These are phyloP conservation scores for Brassica carinata DNA, from an alignment of 345 rosid species.

Conservation along the genomic window DNA sequence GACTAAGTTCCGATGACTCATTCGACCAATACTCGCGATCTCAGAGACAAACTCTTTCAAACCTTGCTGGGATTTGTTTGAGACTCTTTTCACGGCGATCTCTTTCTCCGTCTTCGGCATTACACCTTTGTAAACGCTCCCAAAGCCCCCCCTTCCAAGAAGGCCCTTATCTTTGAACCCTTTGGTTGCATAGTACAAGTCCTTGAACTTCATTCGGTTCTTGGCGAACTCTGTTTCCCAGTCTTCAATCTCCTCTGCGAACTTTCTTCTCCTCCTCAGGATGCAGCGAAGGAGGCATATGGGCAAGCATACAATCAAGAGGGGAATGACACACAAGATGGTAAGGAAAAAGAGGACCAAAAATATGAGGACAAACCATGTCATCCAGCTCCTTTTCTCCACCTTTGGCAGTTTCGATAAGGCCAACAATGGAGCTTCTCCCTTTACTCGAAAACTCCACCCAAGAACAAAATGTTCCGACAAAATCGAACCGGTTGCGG, in stretches of 20 bases:
- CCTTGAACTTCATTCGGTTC: conserved; percentile 64
- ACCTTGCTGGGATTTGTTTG: conserved; percentile 82
- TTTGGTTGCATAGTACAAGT: conserved; percentile 70
- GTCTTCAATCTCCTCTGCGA: conserved; percentile 63
- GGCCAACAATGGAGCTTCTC: not conserved
- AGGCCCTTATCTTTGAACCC: conserved; percentile 66
- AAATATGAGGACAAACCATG: not conserved
- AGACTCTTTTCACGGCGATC: conserved; percentile 79
- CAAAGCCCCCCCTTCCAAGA: conserved; percentile 83
- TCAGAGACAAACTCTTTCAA: conserved; percentile 81
- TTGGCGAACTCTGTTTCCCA: conserved; percentile 84
- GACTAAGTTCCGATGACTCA: conserved; percentile 86
- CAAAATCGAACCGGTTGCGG: not conserved
- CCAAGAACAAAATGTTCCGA: conserved; percentile 6
- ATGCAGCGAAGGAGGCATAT: conserved; percentile 27
- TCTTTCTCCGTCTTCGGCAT: conserved; percentile 49
- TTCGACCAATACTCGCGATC: conserved; percentile 82
- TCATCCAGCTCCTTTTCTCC: conserved; percentile 11
- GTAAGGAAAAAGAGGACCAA: not conserved
- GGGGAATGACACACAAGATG: not conserved
- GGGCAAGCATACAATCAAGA: conserved; percentile 13
- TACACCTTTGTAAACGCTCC: conserved; percentile 75
- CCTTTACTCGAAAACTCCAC: not conserved
- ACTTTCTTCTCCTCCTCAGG: conserved; percentile 53
- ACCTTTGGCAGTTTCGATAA: conserved; percentile 34